Percentiles rank a stretch among this genome's conserved stretches.
phyloP scores from a whole-genome alignment of 2,329 filamentous ascomycete species.

The Endoconidiophora laricicola region DNA sequence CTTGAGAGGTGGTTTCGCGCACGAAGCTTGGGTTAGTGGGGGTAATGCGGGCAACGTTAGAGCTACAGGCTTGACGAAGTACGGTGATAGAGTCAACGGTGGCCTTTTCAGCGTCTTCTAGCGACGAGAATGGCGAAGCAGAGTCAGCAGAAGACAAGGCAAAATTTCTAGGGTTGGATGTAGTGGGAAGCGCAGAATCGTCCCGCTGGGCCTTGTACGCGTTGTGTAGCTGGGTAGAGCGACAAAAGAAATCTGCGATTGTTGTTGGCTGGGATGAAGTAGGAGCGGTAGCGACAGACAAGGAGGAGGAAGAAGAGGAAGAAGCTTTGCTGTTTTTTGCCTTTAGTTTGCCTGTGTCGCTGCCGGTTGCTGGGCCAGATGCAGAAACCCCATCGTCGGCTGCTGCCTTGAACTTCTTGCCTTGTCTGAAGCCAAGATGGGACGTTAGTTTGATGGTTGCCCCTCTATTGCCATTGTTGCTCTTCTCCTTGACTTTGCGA shows the following conservation, averaged over 20 bases:
- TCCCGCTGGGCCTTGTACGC: constrained; percentile 5
- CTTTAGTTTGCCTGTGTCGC: constrained; percentile 1
- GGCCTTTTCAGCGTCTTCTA: constrained; percentile 11
- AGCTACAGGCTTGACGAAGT: constrained; percentile 7
- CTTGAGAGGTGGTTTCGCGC: constrained; percentile 15
- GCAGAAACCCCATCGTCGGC: not conserved
- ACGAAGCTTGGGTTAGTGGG: constrained; percentile 24
- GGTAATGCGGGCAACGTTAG: constrained; percentile 19
- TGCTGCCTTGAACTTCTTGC: not conserved
- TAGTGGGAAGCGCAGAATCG: not conserved
- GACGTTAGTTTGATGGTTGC: not conserved
- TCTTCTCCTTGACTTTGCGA: constrained; percentile 3
- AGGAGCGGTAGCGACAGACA: not conserved
- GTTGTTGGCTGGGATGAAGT: not conserved
- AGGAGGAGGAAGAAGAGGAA: not conserved
- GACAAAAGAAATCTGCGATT: constrained; percentile 9
- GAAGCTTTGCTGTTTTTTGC: not conserved
- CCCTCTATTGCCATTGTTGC: not conserved
- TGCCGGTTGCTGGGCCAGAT: not conserved
- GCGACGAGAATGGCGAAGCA: not conserved
- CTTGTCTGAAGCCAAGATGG: not conserved
- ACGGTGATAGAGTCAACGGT: constrained; percentile 15
- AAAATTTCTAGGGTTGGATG: not conserved
- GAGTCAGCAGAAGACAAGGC: not conserved
- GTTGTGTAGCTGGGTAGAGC: constrained; percentile 9